Evolutionary conservation across 345 rosid species (phyloP).

Genomic region (Hibiscus mutabilis): DNA sequence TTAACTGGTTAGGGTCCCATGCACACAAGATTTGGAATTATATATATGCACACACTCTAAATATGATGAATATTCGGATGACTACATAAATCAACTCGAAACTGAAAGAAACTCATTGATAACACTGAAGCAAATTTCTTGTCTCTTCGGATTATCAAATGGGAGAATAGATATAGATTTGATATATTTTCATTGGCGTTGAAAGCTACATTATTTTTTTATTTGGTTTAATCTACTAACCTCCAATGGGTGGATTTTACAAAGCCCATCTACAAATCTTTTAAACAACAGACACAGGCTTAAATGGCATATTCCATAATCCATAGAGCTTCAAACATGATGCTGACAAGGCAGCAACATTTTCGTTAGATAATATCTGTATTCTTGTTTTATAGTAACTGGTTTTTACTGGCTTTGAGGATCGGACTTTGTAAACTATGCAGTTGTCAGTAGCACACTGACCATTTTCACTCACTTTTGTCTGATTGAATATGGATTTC

Average conservation of each 20-base stretch:
- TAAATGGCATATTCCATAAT: conserved; percentile 8
- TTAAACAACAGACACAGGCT: neutral
- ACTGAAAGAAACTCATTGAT: neutral
- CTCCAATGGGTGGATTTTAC: conserved; percentile 3
- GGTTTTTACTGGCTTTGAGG: neutral
- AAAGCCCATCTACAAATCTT: neutral
- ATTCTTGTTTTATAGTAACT: neutral
- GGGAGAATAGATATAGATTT: neutral
- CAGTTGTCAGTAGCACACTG: neutral
- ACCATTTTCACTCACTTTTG: neutral
- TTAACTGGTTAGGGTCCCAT: no score
- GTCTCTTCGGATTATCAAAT: neutral
- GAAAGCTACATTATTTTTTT: neutral
- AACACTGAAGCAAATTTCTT: conserved; percentile 2
- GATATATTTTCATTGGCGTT: neutral
- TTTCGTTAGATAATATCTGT: neutral
- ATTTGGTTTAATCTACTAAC: neutral
- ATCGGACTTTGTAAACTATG: neutral
- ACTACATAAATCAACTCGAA: neutral
- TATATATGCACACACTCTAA: no score
- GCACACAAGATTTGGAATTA: no score
- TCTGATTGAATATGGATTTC: neutral
- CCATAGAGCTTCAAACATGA: neutral
- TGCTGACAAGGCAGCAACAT: neutral
- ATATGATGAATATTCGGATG: neutral